These are phyloP conservation scores for Penicillium brasilianum DNA, from an alignment of 2,329 filamentous ascomycete species.

Conservation along the genomic window DNA sequence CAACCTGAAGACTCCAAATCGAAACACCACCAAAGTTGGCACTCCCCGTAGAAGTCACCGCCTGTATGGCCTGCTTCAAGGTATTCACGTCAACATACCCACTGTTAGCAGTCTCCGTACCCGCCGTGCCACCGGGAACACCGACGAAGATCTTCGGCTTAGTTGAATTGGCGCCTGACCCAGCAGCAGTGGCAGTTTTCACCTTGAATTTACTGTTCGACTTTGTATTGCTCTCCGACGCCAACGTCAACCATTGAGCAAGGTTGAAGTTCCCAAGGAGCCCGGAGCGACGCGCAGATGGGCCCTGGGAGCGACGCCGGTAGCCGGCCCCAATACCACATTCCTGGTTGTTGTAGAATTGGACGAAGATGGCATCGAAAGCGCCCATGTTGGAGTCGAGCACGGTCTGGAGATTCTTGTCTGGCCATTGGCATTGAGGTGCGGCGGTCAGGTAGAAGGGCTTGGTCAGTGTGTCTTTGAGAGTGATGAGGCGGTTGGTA, in stretches of 20 bases:
- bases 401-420: conserved; percentile 8
- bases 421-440: conserved; percentile 13
- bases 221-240: not conserved
- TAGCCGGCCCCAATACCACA: conserved; percentile 13
- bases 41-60: conserved; percentile 19
- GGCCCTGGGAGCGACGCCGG: not conserved
- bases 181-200: not conserved
- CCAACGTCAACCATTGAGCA: conserved; percentile 5
- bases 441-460: conserved; percentile 11
- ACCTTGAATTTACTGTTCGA: not conserved
- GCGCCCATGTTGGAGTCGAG: conserved; percentile 8
- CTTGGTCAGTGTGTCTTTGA: not conserved
- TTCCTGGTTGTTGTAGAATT: conserved; percentile 19
- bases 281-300: conserved; percentile 6
- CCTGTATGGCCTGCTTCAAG: not conserved
- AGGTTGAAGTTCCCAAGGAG: conserved; percentile 9
- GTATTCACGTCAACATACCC: not conserved
- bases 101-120: not conserved
- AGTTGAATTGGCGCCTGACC: not conserved
- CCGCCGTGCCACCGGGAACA: not conserved
- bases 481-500: conserved; percentile 7
- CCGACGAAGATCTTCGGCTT: conserved; percentile 9
- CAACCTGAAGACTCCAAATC: conserved; percentile 26
- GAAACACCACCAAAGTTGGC: conserved; percentile 5
- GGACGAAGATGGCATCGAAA: conserved; percentile 16